phyloP scores from a whole-genome alignment of 306 rosid species.

The Prunus dulcis region DNA sequence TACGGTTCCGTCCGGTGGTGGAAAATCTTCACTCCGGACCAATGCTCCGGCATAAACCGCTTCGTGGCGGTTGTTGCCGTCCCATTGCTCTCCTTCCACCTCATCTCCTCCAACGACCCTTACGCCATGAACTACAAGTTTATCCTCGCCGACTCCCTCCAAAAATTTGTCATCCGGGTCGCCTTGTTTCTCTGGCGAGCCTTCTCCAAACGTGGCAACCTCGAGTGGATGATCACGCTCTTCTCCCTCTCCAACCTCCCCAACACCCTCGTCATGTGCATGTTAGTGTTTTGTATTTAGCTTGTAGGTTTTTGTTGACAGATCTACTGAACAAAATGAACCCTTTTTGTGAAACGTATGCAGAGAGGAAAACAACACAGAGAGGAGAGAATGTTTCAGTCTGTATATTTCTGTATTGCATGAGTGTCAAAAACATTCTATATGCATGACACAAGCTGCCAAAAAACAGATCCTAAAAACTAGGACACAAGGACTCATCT shows the following conservation, averaged over 20 bases:
- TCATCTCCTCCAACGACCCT: slow-evolving; percentile 73
- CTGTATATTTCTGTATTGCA: too few relatives aligned
- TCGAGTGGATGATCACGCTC: slow-evolving; percentile 82
- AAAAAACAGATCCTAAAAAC: too few relatives aligned
- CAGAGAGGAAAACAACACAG: too few relatives aligned
- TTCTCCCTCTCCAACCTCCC: slow-evolving; percentile 85
- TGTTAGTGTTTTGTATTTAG: too few relatives aligned
- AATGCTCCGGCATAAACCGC: slow-evolving; percentile 83
- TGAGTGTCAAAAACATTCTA: too few relatives aligned
- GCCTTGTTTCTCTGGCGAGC: slow-evolving; percentile 75
- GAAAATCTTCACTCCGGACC: slow-evolving; percentile 81
- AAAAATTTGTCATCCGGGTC: slow-evolving; percentile 51
- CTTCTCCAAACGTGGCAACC: slow-evolving; percentile 46
- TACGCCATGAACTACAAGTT: slow-evolving; percentile 73
- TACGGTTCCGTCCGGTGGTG: slow-evolving; percentile 83
- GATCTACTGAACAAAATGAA: too few relatives aligned
- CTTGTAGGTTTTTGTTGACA: too few relatives aligned
- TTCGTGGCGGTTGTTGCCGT: slow-evolving; percentile 79
- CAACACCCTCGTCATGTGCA: slow-evolving; percentile 83
- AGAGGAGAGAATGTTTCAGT: too few relatives aligned
- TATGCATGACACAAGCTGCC: too few relatives aligned
- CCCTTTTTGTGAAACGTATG: too few relatives aligned
- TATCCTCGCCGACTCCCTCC: slow-evolving; percentile 85
- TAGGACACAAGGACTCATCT: too few relatives aligned
- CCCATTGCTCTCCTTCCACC: slow-evolving; percentile 75